Evolutionary conservation across 371 early-diverging fungal genomes (phyloP).

Genomic region (Mycotypha africana): DNA sequence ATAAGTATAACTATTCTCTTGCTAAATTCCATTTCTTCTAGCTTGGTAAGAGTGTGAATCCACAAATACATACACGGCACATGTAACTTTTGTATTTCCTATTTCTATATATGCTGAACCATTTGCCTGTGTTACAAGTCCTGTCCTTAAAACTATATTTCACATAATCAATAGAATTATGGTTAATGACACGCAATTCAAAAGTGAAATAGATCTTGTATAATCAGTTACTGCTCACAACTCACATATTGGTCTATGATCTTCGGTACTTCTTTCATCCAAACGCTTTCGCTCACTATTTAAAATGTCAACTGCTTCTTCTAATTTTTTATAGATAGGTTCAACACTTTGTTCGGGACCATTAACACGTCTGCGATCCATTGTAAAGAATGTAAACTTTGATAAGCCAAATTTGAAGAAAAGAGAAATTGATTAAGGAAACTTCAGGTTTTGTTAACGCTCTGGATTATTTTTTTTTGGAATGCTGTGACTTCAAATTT

Average conservation of each 20-base stretch:
- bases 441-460: too few species aligned
- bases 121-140: conserved; percentile 79
- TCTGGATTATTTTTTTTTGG: too few species aligned
- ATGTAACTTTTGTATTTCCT: conserved; percentile 80
- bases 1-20: too few species aligned
- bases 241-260: conserved; percentile 60
- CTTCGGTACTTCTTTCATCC: conserved; percentile 51
- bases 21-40: too few species aligned
- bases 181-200: neutral
- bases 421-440: neutral
- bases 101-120: conserved; percentile 91
- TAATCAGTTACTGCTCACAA: too few species aligned
- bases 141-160: conserved; percentile 70
- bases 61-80: conserved; percentile 74
- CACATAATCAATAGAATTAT: neutral
- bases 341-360: conserved; percentile 72
- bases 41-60: too few species aligned
- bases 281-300: conserved; percentile 37
- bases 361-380: conserved; percentile 74
- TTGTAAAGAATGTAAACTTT: too few species aligned
- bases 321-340: conserved; percentile 48
- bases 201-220: too few species aligned
- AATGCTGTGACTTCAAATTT: too few species aligned
- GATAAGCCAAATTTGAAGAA: neutral
- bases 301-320: conserved; percentile 12